phyloP scores from a whole-genome alignment of 1,284 basidiomycete genomes.

The Agaricales sp. region DNA sequence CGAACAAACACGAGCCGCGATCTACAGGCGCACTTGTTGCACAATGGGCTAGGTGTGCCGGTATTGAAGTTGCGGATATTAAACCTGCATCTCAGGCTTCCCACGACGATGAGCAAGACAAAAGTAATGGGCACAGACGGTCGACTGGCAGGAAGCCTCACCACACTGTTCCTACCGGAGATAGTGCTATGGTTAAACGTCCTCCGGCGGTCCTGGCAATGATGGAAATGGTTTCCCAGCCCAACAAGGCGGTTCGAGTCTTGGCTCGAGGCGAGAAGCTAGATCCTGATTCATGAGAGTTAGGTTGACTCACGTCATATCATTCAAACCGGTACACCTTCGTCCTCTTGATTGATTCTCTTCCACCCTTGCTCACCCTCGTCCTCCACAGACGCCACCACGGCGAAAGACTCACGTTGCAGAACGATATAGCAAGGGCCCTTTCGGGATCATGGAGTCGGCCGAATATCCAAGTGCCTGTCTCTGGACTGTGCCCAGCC shows the following conservation, averaged over 20 bases:
- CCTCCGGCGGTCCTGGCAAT: slow-evolving; percentile 63
- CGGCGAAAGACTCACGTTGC: too few relatives aligned
- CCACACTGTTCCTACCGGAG: slow-evolving; percentile 6
- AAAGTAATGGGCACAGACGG: not conserved
- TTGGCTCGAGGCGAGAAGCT: slow-evolving; percentile 74
- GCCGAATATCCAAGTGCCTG: too few relatives aligned
- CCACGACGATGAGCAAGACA: slow-evolving; percentile 1
- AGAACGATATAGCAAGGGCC: too few relatives aligned
- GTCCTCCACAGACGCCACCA: too few relatives aligned
- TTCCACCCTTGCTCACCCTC: too few relatives aligned
- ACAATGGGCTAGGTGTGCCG: slow-evolving; percentile 56
- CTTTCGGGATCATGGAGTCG: too few relatives aligned
- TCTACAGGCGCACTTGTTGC: slow-evolving; percentile 49
- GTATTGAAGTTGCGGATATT: slow-evolving; percentile 45
- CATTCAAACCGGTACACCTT: too few relatives aligned
- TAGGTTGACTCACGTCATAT: not conserved
- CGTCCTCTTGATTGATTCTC: not conserved
- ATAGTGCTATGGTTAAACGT: slow-evolving; percentile 45
- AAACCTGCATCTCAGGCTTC: slow-evolving; percentile 26
- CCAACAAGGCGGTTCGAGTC: slow-evolving; percentile 61
- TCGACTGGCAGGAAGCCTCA: not conserved
- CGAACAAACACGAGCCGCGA: slow-evolving; percentile 53
- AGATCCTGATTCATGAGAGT: slow-evolving; percentile 29
- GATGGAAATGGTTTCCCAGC: slow-evolving; percentile 64
- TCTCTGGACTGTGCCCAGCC: too few relatives aligned